A percentile compares a stretch with the other conserved stretches of the same genome.
Conservation (phyloP, 306 rosid species). For the Alnus rubra region DNA sequence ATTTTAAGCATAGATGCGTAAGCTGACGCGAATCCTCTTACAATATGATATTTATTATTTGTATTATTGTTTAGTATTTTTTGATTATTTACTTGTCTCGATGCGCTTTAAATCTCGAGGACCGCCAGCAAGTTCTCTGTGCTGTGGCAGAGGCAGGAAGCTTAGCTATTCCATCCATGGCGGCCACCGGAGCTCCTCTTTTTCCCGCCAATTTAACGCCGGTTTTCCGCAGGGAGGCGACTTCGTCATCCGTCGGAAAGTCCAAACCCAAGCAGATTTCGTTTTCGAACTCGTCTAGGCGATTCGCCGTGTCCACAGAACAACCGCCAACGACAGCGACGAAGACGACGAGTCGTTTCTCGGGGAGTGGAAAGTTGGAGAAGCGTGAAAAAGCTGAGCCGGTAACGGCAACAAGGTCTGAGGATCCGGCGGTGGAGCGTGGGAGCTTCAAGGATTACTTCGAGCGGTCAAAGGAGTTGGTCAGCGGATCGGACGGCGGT, state of each 20-base stretch:
- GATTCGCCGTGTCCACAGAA: constrained; percentile 39
- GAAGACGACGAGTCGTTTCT: not conserved
- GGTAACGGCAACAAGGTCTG: not conserved
- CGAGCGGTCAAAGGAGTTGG: constrained; percentile 46
- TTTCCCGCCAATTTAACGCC: constrained; percentile 21
- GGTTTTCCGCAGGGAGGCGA: constrained; percentile 14
- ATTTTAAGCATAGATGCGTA: too few relatives aligned
- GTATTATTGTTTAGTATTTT: too few relatives aligned
- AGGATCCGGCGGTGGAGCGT: constrained; percentile 20
- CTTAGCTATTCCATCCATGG: constrained; percentile 33
- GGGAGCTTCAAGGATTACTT: constrained; percentile 41
- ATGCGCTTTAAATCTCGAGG: not conserved
- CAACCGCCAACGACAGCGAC: constrained; percentile 8
- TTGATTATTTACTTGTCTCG: not conserved
- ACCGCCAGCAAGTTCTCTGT: not conserved
- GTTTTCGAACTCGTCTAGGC: not conserved
- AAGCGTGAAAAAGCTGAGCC: constrained; percentile 14
- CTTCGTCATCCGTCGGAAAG: constrained; percentile 8
- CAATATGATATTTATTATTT: too few relatives aligned
- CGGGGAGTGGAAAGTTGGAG: constrained; percentile 19
- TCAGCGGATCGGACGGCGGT: constrained; percentile 51
- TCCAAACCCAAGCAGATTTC: constrained; percentile 18
- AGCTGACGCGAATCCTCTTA: too few relatives aligned
- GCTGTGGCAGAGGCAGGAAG: too few relatives aligned
- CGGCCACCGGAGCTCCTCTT: constrained; percentile 36